Evolutionary conservation across 2,329 filamentous ascomycete genomes (phyloP), one percentile per base, ranked within the genome.

Genomic region (Pseudogymnoascus sp.): DNA sequence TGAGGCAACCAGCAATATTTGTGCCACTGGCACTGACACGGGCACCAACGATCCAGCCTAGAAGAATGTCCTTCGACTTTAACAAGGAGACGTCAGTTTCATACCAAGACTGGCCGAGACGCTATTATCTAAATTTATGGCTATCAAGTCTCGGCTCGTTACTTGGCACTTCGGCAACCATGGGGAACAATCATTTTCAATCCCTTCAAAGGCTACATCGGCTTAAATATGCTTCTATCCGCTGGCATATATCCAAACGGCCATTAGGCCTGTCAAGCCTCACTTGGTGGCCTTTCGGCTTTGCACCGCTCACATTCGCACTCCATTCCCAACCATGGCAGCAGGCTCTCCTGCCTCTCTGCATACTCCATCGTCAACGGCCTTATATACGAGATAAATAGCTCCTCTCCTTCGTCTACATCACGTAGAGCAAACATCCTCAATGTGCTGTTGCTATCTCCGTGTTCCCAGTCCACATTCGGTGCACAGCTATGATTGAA

Each of bases 401-500:
- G 55, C 26, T 68, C 66, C 52, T 68, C 66, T 13, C 66, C 65
- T 28, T 64, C 60, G 41, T 61, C 59, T 23, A 62, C 62, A 58
- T 67, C 63, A 19, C 64, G 61, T 57, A 62, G 63, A 2, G 65
- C 60, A 39, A 66, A 68, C 64, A 68, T 63, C 6, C 65, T 67
- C 13, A 68, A 64, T 23, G 65, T 65, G 35, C 62, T 66, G 59
- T 63, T 64, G 1, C 61, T 62, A n/a, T 55, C 55, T 37, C 66
- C 63, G 60, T 68, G 66, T 60, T 65, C 64, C 65, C 65, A 67
- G 59, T 67, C 65, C 15, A 68, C 65, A 60, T 70, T 72, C 5
- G 70, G 69, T 34, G 63, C 64, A 56, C 70, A 72, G 60, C 68
- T 70, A 60, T 72, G 70, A 60, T 72, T 72, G 39, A 72, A 67